Percentiles rank a stretch among this genome's conserved stretches.
These are phyloP conservation scores for Aspergillus sergii DNA, from an alignment of 2,329 filamentous ascomycete genomes.

Conservation along the genomic window DNA sequence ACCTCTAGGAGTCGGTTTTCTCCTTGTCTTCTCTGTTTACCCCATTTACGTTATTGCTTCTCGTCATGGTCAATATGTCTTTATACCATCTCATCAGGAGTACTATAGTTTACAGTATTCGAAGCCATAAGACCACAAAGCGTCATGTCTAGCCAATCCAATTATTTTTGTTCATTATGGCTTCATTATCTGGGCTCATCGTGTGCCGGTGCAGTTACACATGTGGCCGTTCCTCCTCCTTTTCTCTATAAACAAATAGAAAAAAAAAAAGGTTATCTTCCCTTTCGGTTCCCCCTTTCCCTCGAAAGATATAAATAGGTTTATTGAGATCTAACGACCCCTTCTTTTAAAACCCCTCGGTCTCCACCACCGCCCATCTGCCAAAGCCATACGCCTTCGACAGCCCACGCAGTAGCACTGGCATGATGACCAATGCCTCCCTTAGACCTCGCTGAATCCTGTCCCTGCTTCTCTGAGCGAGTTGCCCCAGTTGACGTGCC, in stretches of 20 bases:
- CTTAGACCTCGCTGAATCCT: background rate
- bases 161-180: background rate
- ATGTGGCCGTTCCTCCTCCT: background rate
- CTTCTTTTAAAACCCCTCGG: slow-evolving; percentile 42
- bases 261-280: background rate
- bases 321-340: slow-evolving; percentile 32
- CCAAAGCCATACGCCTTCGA: slow-evolving; percentile 90
- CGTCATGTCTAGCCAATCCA: background rate
- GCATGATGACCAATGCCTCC: slow-evolving; percentile 61
- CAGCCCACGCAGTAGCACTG: slow-evolving; percentile 80
- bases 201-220: background rate
- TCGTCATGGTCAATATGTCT: background rate
- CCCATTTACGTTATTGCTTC: background rate
- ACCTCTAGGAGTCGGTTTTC: background rate
- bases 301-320: background rate
- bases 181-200: background rate
- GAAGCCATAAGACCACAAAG: background rate
- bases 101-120: background rate
- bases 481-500: slow-evolving; percentile 28
- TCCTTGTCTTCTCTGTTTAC: background rate
- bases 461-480: slow-evolving; percentile 32
- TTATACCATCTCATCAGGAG: background rate
- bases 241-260: background rate
- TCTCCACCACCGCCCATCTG: slow-evolving; percentile 64
- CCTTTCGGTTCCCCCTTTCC: background rate